Evolutionary conservation across 345 rosid species (phyloP), one percentile per base, ranked within the genome.

Genomic region (Murraya koenigii): DNA sequence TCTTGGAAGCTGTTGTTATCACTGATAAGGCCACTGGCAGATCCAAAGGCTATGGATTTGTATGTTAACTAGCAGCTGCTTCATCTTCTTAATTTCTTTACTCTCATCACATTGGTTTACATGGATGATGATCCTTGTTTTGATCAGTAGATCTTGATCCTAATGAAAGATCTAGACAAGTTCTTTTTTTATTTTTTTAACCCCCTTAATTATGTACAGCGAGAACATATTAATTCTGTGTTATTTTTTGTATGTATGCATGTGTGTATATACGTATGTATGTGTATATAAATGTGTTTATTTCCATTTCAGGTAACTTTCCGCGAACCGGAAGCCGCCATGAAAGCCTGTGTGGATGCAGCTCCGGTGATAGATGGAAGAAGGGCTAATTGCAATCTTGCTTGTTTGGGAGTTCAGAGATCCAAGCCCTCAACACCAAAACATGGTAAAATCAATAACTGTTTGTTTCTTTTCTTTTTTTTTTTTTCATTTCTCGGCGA

Each of bases 21-120:
- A 89, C 97, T 75, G 99, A 93, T 77, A 95, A 95, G 85, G 93
- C 98, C 77, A 91, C 96, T 11, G 99, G 98, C 79, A 93, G 99
- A 91, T 95, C 99, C 88, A 95, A 95, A 82, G 99, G 99, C 86
- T 95, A 95, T 52, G 99, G 99, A 86, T 95, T 95, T 81, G 99
- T 95, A 93, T 77, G 93, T 54, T 73, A 3, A 0, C 72, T 8
- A 28, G 65, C 67, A 10, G 20, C n/a, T 61, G 3, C 17, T 30
- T 35, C 58, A n/a, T 47, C 15, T 77, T 60, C 54, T 8, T 0
- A 33, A 8, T 44, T 32, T 67, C 36, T 36, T 47, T 14, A 44
- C 23, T 44, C 7, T 66, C 58, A 28, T 60, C 41, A 9, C 19
- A 60, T 62, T 25, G 13, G 6, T 41, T 72, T 39, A 25, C 44